Evolutionary conservation across 352 stramenopile species (phyloP), one percentile per base, ranked within the genome.

Genomic region (Globisporangium rhizosaccharum): DNA sequence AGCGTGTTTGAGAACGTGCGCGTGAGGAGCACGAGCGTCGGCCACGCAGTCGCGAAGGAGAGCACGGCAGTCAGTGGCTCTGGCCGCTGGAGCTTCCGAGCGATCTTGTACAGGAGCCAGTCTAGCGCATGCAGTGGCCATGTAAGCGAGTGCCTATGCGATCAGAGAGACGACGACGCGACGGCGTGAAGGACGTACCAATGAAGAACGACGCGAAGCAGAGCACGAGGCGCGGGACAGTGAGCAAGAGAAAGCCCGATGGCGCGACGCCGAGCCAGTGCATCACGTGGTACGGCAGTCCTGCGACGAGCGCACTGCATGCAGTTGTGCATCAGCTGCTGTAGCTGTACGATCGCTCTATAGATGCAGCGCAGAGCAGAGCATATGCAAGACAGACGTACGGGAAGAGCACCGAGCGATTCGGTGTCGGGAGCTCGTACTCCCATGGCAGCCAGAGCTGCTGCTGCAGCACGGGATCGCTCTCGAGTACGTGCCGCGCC

Each of bases 381-480:
- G 6, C 7, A 11, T 45, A 25, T 48, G 20, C 53, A 41, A 20
- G 20, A 25, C 15, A 23, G n/a, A 59, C 59, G 58, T 78, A 91
- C 77, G 85, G 82, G 50, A 93, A 88, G 37, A 95, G 36, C 18
- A 88, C 65, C 14, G 85, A 92, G 64, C 82, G 84, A 53, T 90
- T 93, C 37, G 76, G 74, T 33, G 68, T 66, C 1, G 80, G 67
- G 20, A 79, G 62, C 52, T 79, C 60, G 48, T 80, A 95, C 65
- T 95, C 85, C 85, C 85, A 95, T 1, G 85, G 83, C 28, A 90
- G 47, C 39, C 86, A 72, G 14, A 90, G 65, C 26, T 77, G 65
- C 25, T 64, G 5, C 2, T 17, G 47, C 28, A 66, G 56, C 12
- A 51, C 51, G 3, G 50, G 44, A 7, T 63, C 49, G 25, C 20